Evolutionary conservation across 148 eudicot species (phyloP).

Genomic region (Polygonum aviculare): DNA sequence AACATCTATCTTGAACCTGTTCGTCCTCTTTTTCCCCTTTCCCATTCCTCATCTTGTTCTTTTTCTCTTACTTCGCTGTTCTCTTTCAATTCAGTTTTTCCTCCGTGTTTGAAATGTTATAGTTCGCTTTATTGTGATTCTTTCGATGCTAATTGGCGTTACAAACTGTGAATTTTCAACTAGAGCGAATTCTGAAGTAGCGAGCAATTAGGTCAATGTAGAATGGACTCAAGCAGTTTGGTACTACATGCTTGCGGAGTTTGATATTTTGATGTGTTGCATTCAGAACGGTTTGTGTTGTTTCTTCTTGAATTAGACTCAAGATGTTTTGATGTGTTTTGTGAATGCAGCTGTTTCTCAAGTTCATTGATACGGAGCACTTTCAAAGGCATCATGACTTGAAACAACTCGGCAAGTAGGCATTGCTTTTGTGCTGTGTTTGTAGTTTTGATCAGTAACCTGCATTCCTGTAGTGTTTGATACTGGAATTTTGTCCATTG

Average conservation of each 20-base stretch:
- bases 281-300: not conserved
- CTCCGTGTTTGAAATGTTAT: not conserved
- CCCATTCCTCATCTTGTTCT: not conserved
- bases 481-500: not conserved
- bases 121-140: not conserved
- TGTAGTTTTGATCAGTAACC: not conserved
- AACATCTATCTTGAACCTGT: conserved; percentile 73
- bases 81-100: not conserved
- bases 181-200: not conserved
- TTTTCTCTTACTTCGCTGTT: not conserved
- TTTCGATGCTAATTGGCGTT: not conserved
- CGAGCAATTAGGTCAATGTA: not conserved
- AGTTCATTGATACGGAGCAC: conserved; percentile 83
- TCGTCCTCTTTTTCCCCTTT: not conserved
- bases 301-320: conserved; percentile 5
- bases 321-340: not conserved
- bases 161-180: not conserved
- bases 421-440: not conserved
- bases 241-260: not conserved
- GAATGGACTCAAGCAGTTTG: not conserved
- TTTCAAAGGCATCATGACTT: conserved; percentile 97
- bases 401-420: conserved; percentile 71
- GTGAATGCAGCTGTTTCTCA: conserved; percentile 49
- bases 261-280: not conserved
- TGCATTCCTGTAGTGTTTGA: not conserved